A percentile compares a stretch with the other conserved stretches of the same genome.
Conservation (phyloP, 2,329 filamentous ascomycete species). For the Sordariomycetes sp. region DNA sequence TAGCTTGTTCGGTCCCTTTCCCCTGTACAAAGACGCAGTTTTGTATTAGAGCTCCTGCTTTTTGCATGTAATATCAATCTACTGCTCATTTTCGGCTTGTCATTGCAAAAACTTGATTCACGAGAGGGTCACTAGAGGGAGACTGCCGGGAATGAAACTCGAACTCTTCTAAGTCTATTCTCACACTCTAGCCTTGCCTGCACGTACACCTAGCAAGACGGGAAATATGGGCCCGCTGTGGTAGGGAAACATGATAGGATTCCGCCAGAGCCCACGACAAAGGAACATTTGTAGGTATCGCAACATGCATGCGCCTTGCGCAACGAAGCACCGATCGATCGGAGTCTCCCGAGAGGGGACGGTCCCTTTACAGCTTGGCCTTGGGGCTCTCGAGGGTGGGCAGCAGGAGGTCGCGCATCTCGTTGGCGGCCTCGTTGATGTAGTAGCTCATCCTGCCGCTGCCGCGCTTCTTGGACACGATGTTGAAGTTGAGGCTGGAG, state of each 20-base stretch:
- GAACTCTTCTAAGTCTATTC: background rate
- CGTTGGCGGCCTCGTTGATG: conserved; percentile 83
- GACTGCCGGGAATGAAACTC: background rate
- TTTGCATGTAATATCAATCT: background rate
- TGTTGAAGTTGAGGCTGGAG: conserved; percentile 86
- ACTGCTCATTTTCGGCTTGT: background rate
- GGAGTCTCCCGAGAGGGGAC: background rate
- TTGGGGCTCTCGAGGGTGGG: conserved; percentile 71
- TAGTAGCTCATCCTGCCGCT: conserved; percentile 92
- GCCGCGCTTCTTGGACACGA: conserved; percentile 87
- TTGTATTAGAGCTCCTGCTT: background rate
- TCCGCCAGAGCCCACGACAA: background rate
- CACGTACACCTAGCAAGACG: background rate
- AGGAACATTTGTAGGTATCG: background rate
- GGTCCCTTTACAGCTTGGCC: conserved; percentile 67
- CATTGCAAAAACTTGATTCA: background rate
- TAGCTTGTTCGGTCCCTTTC: background rate
- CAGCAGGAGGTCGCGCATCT: conserved; percentile 77
- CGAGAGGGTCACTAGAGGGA: background rate
- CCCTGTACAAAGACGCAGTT: background rate
- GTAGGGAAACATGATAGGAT: background rate
- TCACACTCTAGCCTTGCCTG: background rate
- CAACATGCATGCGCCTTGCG: background rate
- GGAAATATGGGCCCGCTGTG: background rate
- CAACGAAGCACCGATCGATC: background rate